Base-by-base conservation (phyloP, 2,329 filamentous ascomycete genomes). In the Arthrobotrys sphaeroides region DNA sequence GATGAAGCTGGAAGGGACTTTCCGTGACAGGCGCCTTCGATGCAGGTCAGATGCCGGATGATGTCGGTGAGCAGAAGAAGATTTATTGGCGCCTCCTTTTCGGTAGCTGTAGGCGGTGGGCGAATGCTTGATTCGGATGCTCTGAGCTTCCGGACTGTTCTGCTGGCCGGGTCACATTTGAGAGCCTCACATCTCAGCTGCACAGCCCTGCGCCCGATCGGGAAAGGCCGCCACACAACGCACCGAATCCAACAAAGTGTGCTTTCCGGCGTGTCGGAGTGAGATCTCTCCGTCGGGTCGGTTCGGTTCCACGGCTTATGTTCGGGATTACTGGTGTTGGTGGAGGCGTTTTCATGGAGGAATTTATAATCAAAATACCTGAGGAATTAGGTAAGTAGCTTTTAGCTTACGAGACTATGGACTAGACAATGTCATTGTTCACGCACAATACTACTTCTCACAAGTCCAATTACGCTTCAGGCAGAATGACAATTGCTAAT, bases 11-110 rank as follows among this genome's bases (percentile, higher is more conserved):
- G 57, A 33, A 47, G 22, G 47, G n/a, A 24, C 26, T 28, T 31
- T 42, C n/a, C n/a, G n/a, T 60, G 55, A 43, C 36, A 60, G 55
- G 40, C 40, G 55, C 55, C 36, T 18, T 60, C n/a, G 55, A 49
- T 49, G 59, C 59, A 62, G 45, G 57, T 61, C 57, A 70, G 66
- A 62, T 70, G 55, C 24, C 33, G 24, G 42, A 60, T 59, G 64
- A 68, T 68, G 49, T 53, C 31, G 31, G 28, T 49, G 28, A 62
- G 45, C 36, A 22, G 13, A 31, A 51, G 18, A 42, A 67, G 49
- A 22, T 57, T 66, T 60, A 60, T 60, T 60, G 38, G 55, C 38
- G 31, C 47, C 49, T 67, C 62, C 62, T 57, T 55, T 67, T 57
- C 49, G 49, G 62, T 20, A 67, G 40, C 42, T 43, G 62, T 42